Evolutionary conservation across 2,329 filamentous ascomycete species (phyloP), one percentile per base, ranked within the genome.

Genomic region (Colletotrichum sp.): DNA sequence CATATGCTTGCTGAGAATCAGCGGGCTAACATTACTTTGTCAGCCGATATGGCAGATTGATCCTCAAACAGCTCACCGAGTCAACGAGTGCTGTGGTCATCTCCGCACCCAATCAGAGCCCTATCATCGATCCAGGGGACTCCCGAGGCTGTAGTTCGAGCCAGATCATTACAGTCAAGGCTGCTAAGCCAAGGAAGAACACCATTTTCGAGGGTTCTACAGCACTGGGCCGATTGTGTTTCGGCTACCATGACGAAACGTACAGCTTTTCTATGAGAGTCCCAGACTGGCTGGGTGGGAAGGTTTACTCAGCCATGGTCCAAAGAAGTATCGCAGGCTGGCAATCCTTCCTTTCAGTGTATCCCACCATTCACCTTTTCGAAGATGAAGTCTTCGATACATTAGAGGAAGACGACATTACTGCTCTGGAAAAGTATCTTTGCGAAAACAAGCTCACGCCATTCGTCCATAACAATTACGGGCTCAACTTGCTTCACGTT

Each of bases 91-190:
- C 6, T 0, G 0, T 13, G 4, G 5, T 8, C 43, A 8, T 21
- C n/a, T 48, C 43, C 0, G 0, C n/a, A 21, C 0, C n/a, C 3
- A 21, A 0, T 0, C n/a, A 48, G 4, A 21, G 43, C 43, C 43
- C n/a, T 13, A 13, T 5, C 3, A 3, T 48, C 0, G 10, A 48
- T 5, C 0, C n/a, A 21, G n/a, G 2, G 4, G 43, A 7, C n/a
- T 2, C n/a, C 18, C 0, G 2, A 48, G 6, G 43, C 3, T 21
- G 2, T 21, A 7, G 0, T 4, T 2, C 18, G 2, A 48, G 10
- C 0, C 43, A 48, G 2, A 21, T 48, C 0, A 0, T 13, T 48
- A 21, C 2, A 21, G 2, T 48, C 6, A 21, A 48, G 43, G n/a
- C 43, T 21, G 43, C 43, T 0, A 5, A 13, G 43, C 43, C 43